Conservation (phyloP, 495 filamentous ascomycete genomes). For the Entonaema liquescens region DNA sequence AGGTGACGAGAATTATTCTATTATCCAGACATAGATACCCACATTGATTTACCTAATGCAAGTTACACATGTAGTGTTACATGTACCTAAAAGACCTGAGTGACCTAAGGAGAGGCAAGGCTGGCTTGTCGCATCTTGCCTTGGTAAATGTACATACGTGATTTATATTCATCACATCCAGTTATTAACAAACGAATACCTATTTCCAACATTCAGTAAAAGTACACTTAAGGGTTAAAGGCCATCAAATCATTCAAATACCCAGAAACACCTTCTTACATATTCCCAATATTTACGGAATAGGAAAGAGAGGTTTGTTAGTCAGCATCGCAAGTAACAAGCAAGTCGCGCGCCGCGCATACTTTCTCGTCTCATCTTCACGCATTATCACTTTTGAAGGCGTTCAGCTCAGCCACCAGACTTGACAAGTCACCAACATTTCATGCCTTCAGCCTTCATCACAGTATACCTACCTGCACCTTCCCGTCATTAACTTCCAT, state of each 20-base stretch:
- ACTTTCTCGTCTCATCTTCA: slow-evolving; percentile 5
- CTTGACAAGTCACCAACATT: background rate
- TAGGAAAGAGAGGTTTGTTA: background rate
- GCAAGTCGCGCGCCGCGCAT: background rate
- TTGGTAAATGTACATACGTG: slow-evolving; percentile 1
- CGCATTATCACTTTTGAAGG: background rate
- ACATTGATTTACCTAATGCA: slow-evolving; percentile 23
- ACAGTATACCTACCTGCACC: background rate
- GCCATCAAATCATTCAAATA: slow-evolving; percentile 1
- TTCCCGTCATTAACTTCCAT: background rate
- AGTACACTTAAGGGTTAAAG: too few relatives aligned
- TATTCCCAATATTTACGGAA: background rate
- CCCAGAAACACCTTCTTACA: background rate
- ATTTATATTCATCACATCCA: slow-evolving; percentile 23
- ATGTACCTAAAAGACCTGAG: slow-evolving; percentile 2
- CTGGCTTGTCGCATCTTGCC: slow-evolving; percentile 28
- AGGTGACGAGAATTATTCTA: slow-evolving; percentile 9
- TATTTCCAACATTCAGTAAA: slow-evolving; percentile 8
- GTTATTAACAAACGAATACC: background rate
- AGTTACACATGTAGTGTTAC: slow-evolving; percentile 9
- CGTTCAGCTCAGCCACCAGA: slow-evolving; percentile 4
- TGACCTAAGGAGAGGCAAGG: slow-evolving; percentile 20
- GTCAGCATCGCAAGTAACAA: slow-evolving; percentile 10
- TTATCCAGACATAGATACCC: slow-evolving; percentile 8
- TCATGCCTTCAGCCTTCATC: background rate